A percentile compares a stretch with the other conserved stretches of the same genome.
These are phyloP conservation scores for Zelopaecilomyces penicillatus DNA, from an alignment of 2,329 filamentous ascomycete genomes.

Conservation along the genomic window DNA sequence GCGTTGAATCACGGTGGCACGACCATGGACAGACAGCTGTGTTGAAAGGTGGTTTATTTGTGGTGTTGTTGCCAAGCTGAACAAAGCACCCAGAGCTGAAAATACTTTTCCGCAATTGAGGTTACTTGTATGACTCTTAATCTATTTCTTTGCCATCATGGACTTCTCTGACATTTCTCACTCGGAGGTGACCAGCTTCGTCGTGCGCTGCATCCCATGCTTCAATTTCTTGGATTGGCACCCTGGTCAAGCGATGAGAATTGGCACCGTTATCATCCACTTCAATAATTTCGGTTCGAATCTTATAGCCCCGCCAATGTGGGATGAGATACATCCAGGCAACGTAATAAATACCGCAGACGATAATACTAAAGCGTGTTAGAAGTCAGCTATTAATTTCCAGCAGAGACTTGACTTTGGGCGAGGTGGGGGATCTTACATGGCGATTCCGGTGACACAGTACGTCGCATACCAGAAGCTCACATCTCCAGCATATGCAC, in stretches of 20 bases:
- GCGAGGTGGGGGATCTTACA: conserved; percentile 37
- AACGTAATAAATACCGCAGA: conserved; percentile 50
- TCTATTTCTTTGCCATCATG: no score
- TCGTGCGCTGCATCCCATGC: conserved; percentile 42
- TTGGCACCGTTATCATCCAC: conserved; percentile 34
- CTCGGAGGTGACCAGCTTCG: not conserved
- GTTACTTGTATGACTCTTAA: no score
- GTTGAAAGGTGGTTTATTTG: no score
- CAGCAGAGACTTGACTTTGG: not conserved
- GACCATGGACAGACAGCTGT: no score
- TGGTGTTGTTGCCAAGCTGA: no score
- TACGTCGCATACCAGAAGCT: conserved; percentile 71
- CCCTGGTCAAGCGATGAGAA: conserved; percentile 41
- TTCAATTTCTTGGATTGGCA: conserved; percentile 40
- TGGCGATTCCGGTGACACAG: conserved; percentile 52
- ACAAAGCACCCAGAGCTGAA: no score
- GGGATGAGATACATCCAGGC: conserved; percentile 51
- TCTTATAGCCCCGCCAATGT: conserved; percentile 40
- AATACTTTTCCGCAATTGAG: no score
- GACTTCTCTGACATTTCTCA: no score
- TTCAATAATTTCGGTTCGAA: conserved; percentile 46
- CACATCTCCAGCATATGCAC: conserved; percentile 53
- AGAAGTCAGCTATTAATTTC: not conserved
- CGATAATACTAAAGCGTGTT: conserved; percentile 30
- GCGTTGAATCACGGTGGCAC: no score